Evolutionary conservation across 495 filamentous ascomycete species (phyloP).

Genomic region (Aspergillus avenaceus): DNA sequence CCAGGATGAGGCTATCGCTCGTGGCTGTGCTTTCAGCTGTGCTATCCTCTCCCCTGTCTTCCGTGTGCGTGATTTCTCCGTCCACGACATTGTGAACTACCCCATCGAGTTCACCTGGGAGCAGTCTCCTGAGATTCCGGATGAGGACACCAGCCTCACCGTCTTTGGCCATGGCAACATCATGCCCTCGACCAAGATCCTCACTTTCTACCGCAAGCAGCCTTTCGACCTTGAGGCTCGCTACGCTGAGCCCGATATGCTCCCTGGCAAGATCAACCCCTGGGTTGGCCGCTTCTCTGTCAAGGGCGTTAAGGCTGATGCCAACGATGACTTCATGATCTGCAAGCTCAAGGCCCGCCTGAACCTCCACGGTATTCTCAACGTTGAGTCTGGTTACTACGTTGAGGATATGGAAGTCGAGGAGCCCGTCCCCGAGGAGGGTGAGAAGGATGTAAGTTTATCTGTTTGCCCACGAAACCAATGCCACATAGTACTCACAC

Average conservation of each 20-base stretch:
- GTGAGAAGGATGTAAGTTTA: slow-evolving; percentile 67
- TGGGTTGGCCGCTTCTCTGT: slow-evolving; percentile 97
- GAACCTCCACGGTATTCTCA: slow-evolving; percentile 94
- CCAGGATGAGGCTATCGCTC: slow-evolving; percentile 95
- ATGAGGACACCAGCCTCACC: slow-evolving; percentile 95
- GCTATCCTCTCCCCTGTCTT: slow-evolving; percentile 97
- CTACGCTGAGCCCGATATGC: slow-evolving; percentile 78
- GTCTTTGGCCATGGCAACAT: slow-evolving; percentile 98
- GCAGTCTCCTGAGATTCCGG: slow-evolving; percentile 96
- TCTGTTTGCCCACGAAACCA: too few species aligned
- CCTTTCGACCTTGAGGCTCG: slow-evolving; percentile 93
- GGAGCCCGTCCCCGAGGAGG: slow-evolving; percentile 72
- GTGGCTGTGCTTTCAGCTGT: slow-evolving; percentile 96
- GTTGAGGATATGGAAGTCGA: slow-evolving; percentile 98
- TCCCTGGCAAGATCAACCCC: slow-evolving; percentile 89
- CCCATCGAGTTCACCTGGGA: slow-evolving; percentile 99
- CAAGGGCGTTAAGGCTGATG: slow-evolving; percentile 81
- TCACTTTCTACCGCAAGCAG: slow-evolving; percentile 99
- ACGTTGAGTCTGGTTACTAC: slow-evolving; percentile 95
- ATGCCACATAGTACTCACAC: neutral
- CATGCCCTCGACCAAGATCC: slow-evolving; percentile 98
- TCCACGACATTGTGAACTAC: slow-evolving; percentile 96
- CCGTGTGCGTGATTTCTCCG: slow-evolving; percentile 95
- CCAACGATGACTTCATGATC: slow-evolving; percentile 94
- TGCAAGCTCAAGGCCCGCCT: slow-evolving; percentile 99